Evolutionary conservation across 495 filamentous ascomycete genomes (phyloP).

Genomic region (Symbiotaphrina buchneri): DNA sequence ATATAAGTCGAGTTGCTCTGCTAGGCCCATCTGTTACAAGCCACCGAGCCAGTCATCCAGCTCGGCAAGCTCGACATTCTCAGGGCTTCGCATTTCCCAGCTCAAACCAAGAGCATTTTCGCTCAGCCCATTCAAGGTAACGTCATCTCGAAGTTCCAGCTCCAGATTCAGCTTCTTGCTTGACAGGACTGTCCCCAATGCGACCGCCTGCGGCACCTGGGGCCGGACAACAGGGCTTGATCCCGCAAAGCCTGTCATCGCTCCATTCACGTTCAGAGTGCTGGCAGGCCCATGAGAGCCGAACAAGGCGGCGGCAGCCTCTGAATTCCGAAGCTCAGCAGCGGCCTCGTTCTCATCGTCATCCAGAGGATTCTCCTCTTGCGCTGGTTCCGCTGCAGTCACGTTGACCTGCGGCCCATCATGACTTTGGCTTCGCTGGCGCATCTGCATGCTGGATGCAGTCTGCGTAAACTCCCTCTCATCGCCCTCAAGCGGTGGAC

Average conservation of each 20-base stretch:
- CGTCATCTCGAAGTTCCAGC: too few relatives aligned
- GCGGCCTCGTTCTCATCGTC: slow-evolving; percentile 16
- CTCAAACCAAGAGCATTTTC: slow-evolving; percentile 1
- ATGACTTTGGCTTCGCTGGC: slow-evolving; percentile 31
- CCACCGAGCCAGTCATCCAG: slow-evolving; percentile 69
- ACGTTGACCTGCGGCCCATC: slow-evolving; percentile 13
- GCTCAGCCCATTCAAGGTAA: too few relatives aligned
- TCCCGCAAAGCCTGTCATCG: background rate
- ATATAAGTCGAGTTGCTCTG: too few relatives aligned
- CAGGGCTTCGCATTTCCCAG: slow-evolving; percentile 54
- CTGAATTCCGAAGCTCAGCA: slow-evolving; percentile 12
- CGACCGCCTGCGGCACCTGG: too few relatives aligned
- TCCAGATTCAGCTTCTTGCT: too few relatives aligned
- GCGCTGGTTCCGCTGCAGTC: slow-evolving; percentile 17
- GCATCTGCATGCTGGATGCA: slow-evolving; percentile 64
- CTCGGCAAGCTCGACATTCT: slow-evolving; percentile 79
- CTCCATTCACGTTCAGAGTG: too few relatives aligned
- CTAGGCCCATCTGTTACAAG: slow-evolving; percentile 33
- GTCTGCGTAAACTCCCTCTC: slow-evolving; percentile 95
- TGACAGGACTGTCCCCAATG: too few relatives aligned
- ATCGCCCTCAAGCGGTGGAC: slow-evolving; percentile 80
- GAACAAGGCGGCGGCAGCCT: slow-evolving; percentile 18
- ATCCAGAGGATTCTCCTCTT: slow-evolving; percentile 17
- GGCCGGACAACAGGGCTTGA: background rate
- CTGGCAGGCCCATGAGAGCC: slow-evolving; percentile 8